phyloP scores from a whole-genome alignment of 306 rosid genomes.

The Alnus rubra region DNA sequence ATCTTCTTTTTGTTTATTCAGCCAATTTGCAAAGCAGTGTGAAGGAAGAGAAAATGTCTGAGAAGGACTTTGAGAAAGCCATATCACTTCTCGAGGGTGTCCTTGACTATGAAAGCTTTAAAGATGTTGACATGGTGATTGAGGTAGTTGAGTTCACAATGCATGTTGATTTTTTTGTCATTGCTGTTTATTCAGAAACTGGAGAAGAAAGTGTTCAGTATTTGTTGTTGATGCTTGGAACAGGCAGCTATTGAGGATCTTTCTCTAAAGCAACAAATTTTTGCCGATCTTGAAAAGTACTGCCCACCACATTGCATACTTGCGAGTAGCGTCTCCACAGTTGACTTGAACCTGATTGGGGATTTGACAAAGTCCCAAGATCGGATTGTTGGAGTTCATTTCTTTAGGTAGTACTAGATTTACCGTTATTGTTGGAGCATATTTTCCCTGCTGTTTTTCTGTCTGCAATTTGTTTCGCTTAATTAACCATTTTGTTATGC shows the following conservation, averaged over 20 bases:
- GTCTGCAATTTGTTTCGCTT: constrained; percentile 1
- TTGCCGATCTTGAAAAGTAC: constrained; percentile 86
- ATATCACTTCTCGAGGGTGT: constrained; percentile 73
- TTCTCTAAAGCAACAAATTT: constrained; percentile 88
- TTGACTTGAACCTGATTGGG: constrained; percentile 91
- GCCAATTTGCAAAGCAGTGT: constrained; percentile 60
- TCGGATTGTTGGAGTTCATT: constrained; percentile 92
- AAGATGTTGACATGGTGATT: constrained; percentile 92
- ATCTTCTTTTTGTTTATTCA: neutral
- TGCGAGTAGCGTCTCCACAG: constrained; percentile 92
- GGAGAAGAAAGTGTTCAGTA: constrained; percentile 15
- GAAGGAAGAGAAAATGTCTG: constrained; percentile 78
- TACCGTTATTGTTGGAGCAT: neutral
- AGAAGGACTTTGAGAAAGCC: constrained; percentile 62
- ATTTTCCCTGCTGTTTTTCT: neutral
- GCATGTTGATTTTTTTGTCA: constrained; percentile 11
- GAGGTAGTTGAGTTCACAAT: constrained; percentile 53
- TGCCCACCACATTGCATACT: constrained; percentile 92
- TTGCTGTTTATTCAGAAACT: constrained; percentile 18
- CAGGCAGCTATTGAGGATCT: constrained; percentile 93
- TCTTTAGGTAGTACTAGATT: constrained; percentile 65
- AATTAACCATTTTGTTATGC: constrained; percentile 22
- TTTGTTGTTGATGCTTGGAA: constrained; percentile 35
- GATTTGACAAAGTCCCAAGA: constrained; percentile 72
- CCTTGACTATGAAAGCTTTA: constrained; percentile 72